Conservation (phyloP, 208 protist genomes). For the Phytomonas serpens region DNA sequence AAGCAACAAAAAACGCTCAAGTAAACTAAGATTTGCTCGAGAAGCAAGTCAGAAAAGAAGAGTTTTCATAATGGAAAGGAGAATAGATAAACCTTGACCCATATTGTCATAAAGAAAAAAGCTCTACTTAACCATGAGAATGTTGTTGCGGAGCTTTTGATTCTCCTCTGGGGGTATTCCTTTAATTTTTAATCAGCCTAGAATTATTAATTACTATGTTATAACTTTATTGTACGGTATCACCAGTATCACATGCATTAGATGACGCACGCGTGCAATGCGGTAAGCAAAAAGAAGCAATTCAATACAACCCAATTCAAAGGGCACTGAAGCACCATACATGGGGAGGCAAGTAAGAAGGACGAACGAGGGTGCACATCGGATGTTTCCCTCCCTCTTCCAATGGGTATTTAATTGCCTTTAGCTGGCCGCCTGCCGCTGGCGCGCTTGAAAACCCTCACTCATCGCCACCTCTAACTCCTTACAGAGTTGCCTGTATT, state of each 20-base stretch:
- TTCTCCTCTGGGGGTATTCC: not conserved
- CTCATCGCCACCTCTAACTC: constrained; percentile 48
- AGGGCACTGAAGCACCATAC: not conserved
- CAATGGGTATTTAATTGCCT: not conserved
- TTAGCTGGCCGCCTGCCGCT: not conserved
- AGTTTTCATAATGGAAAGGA: not conserved
- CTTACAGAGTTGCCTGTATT: constrained; percentile 40
- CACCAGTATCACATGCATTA: not conserved
- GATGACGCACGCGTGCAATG: not conserved
- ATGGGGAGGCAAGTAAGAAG: not conserved
- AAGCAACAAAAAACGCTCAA: not conserved
- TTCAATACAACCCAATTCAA: not conserved
- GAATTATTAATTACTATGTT: not conserved
- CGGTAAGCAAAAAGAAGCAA: not conserved
- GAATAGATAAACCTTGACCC: not conserved
- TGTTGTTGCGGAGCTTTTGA: not conserved
- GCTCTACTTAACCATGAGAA: not conserved
- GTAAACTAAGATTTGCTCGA: not conserved
- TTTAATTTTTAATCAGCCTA: not conserved
- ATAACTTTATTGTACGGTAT: not conserved
- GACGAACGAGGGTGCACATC: not conserved
- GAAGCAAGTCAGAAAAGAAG: not conserved
- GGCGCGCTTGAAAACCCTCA: constrained; percentile 31
- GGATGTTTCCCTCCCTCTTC: not conserved
- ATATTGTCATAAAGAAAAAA: not conserved